phyloP scores from a whole-genome alignment of 441 rosid species.

The Euphorbia schlechtendalii region DNA sequence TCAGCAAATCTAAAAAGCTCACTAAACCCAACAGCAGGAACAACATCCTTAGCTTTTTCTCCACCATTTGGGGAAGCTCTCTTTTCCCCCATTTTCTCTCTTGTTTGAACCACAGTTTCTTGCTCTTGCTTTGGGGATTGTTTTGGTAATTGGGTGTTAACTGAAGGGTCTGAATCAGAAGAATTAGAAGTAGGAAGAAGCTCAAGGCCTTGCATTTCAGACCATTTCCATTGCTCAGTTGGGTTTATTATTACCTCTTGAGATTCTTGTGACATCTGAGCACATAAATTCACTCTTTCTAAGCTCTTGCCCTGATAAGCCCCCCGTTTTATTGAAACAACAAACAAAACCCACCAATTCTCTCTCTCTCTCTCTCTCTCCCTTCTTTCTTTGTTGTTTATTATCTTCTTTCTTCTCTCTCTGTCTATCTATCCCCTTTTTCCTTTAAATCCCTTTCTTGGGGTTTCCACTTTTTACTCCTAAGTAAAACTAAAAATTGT shows the following conservation, averaged over 20 bases:
- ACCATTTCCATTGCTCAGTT: slow-evolving; percentile 91
- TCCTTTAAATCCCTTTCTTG: slow-evolving; percentile 14
- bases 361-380: slow-evolving; percentile 19
- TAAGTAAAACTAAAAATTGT: neutral
- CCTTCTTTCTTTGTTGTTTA: slow-evolving; percentile 13
- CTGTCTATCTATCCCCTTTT: slow-evolving; percentile 12
- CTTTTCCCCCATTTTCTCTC: too few species aligned
- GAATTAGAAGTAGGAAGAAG: slow-evolving; percentile 43
- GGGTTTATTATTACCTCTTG: slow-evolving; percentile 64
- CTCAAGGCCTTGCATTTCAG: slow-evolving; percentile 98
- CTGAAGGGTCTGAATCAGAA: slow-evolving; percentile 27
- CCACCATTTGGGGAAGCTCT: slow-evolving; percentile 10
- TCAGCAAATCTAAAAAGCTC: slow-evolving; percentile 98
- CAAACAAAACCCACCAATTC: slow-evolving; percentile 17
- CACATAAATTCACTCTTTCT: slow-evolving; percentile 24
- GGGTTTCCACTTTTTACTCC: slow-evolving; percentile 18
- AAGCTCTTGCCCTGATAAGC: too few species aligned
- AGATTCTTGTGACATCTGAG: slow-evolving; percentile 87
- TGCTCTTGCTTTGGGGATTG: neutral
- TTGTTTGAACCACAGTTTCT: neutral
- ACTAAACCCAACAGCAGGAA: slow-evolving; percentile 55
- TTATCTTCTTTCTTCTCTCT: slow-evolving; percentile 32
- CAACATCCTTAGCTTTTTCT: slow-evolving; percentile 55
- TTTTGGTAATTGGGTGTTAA: slow-evolving; percentile 27
- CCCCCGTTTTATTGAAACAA: slow-evolving; percentile 35